Evolutionary conservation across 805 yeast species (phyloP), one percentile per base, ranked within the genome.

Genomic region (Yarrowia sp.): DNA sequence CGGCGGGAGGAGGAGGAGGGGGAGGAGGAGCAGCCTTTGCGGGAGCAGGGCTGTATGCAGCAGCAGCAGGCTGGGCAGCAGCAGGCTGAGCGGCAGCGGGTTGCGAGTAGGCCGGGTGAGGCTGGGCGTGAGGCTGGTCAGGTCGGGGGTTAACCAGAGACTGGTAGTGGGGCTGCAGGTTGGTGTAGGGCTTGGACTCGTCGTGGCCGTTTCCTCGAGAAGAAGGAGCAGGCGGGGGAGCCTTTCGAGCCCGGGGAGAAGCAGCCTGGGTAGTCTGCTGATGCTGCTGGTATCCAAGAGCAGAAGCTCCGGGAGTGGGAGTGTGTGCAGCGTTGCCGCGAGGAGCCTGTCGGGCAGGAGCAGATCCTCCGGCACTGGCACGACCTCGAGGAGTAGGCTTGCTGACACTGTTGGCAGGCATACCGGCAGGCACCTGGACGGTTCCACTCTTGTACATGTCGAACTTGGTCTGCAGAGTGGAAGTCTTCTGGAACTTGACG

Each of bases 391-490:
- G 98, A 69, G 88, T 85, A 71, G 86, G 85, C 38, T 85, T 87
- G 18, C 92, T 87, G n/a, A 73, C 78, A 11, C 95, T 83, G 66
- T 79, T 83, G 0, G 90, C 86, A 7, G 97, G 92, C 67, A 84
- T 80, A 14, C 99, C 99, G 50, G 83, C 83, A 53, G 86, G 84
- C 15, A 91, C 97, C 44, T 84, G 86, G 31, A 95, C 92, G 0
- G 90, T 85, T 68, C 96, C 89, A 3, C 97, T 90, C 78, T 95
- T 95, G 79, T 95, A 95, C 10, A 78, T 66, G 74, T 95, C 98
- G 47, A 89, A 81, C 68, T 83, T 74, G 10, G 70, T 71, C 10
- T 96, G 96, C 33, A 88, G 87, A n/a, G 84, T 73, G 11, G 80
- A 81, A 53, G 87, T 88, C 44, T 81, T 74, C 61, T 81, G 84